phyloP scores from a whole-genome alignment of 768 basidiomycete genomes.

The Leccinum obscurum region DNA sequence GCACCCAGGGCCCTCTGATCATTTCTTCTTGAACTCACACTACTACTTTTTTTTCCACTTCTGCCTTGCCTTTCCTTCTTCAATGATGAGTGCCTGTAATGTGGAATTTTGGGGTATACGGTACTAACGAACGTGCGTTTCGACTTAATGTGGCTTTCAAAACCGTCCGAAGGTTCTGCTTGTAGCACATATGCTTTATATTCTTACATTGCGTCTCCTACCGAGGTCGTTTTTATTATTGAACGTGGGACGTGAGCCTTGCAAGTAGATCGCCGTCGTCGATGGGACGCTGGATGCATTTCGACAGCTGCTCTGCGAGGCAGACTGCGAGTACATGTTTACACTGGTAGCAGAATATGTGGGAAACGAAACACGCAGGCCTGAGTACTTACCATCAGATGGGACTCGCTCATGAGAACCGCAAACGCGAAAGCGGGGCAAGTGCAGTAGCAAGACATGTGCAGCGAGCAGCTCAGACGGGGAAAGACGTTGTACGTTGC shows the following conservation, averaged over 20 bases:
- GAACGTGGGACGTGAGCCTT: conserved; percentile 18
- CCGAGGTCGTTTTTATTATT: conserved; percentile 7
- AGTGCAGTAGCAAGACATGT: conserved; percentile 59
- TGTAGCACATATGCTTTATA: conserved; percentile 5
- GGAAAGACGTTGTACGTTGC: conserved; percentile 59
- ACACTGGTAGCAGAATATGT: conserved; percentile 48
- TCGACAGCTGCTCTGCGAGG: conserved; percentile 55
- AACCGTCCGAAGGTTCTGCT: no score
- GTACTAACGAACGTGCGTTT: no score
- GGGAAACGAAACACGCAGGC: background rate
- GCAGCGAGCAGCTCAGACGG: conserved; percentile 43
- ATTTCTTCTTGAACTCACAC: no score
- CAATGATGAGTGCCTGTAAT: no score
- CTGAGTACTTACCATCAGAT: conserved; percentile 55
- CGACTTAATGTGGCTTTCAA: no score
- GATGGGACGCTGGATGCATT: conserved; percentile 50
- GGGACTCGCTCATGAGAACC: conserved; percentile 57
- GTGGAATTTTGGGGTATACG: no score
- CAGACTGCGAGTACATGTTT: conserved; percentile 74
- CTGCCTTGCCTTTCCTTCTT: no score
- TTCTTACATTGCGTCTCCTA: conserved; percentile 8
- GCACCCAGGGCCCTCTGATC: no score
- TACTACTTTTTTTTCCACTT: no score
- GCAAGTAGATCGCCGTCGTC: conserved; percentile 48
- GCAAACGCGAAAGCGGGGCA: conserved; percentile 73